Percentiles rank a stretch among this genome's conserved stretches.
Conservation (phyloP, 331 rosid species). For the Dryas integrifolia region DNA sequence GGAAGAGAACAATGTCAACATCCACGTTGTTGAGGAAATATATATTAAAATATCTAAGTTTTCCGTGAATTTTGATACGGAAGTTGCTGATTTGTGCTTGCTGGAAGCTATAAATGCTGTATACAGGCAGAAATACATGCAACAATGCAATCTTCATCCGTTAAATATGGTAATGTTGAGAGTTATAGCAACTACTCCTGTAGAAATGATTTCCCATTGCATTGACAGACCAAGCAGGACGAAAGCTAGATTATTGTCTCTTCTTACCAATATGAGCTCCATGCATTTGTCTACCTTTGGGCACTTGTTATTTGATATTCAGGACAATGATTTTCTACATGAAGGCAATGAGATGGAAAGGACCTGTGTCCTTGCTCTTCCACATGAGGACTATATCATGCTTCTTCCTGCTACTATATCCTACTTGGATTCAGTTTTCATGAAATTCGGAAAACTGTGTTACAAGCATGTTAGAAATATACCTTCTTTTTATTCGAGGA, state of each 20-base stretch:
- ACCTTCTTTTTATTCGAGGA: constrained; percentile 51
- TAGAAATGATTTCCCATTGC: constrained; percentile 52
- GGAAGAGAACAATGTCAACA: constrained; percentile 34
- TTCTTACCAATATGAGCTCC: constrained; percentile 66
- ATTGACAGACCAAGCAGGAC: constrained; percentile 40
- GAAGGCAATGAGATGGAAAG: constrained; percentile 32
- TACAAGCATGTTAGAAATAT: constrained; percentile 37
- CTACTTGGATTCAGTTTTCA: constrained; percentile 46
- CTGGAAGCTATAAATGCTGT: constrained; percentile 59
- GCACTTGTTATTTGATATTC: constrained; percentile 43
- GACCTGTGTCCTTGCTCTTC: constrained; percentile 33
- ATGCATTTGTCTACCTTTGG: constrained; percentile 72
- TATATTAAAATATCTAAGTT: constrained; percentile 44
- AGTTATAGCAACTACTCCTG: constrained; percentile 54
- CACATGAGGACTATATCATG: constrained; percentile 58
- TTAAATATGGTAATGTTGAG: constrained; percentile 52
- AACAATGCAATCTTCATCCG: constrained; percentile 49
- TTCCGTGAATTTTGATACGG: constrained; percentile 44
- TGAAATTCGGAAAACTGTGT: constrained; percentile 47
- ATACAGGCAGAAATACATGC: constrained; percentile 46
- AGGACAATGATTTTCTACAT: constrained; percentile 37
- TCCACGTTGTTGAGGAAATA: constrained; percentile 56
- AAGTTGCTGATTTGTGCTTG: constrained; percentile 62
- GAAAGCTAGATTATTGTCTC: constrained; percentile 61
- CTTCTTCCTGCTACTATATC: constrained; percentile 72